These are phyloP conservation scores for Yamadazyma diddensiae DNA, from an alignment of 1,139 yeast species.

Conservation along the genomic window DNA sequence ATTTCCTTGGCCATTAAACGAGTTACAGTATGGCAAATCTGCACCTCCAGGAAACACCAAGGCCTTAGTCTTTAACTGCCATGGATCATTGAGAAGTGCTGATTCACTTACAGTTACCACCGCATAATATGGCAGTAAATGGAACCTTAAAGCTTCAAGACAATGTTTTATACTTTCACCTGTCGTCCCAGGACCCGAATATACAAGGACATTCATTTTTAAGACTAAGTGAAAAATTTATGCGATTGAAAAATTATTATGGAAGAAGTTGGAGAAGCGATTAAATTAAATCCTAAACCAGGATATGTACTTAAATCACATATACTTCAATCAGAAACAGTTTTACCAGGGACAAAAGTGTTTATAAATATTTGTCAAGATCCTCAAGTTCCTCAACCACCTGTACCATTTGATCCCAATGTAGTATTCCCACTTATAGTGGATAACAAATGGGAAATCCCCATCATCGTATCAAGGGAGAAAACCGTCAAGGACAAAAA, in stretches of 20 bases:
- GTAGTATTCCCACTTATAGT: constrained; percentile 63
- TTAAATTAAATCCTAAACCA: constrained; percentile 44
- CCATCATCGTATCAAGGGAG: constrained; percentile 63
- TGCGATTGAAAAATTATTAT: too few species aligned
- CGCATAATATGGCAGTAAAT: constrained; percentile 87
- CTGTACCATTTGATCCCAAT: constrained; percentile 50
- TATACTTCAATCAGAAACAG: constrained; percentile 27
- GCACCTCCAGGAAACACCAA: constrained; percentile 96
- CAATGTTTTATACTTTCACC: constrained; percentile 84
- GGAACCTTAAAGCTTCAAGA: constrained; percentile 65
- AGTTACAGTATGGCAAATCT: constrained; percentile 77
- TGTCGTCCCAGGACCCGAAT: constrained; percentile 86
- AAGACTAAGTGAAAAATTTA: too few species aligned
- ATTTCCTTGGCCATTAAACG: constrained; percentile 70
- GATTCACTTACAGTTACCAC: constrained; percentile 68
- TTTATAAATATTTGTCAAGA: constrained; percentile 77
- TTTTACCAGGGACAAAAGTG: constrained; percentile 52
- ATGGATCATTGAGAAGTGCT: constrained; percentile 75
- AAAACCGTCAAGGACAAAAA: constrained; percentile 63
- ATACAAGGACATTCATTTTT: constrained; percentile 74
- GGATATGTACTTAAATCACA: constrained; percentile 67
- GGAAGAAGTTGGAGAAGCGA: constrained; percentile 19
- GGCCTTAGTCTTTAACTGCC: constrained; percentile 77
- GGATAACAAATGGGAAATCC: constrained; percentile 81
- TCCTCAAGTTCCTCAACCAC: constrained; percentile 54